Conservation (phyloP, 306 rosid species). For the Pterocarpus macrocarpus region DNA sequence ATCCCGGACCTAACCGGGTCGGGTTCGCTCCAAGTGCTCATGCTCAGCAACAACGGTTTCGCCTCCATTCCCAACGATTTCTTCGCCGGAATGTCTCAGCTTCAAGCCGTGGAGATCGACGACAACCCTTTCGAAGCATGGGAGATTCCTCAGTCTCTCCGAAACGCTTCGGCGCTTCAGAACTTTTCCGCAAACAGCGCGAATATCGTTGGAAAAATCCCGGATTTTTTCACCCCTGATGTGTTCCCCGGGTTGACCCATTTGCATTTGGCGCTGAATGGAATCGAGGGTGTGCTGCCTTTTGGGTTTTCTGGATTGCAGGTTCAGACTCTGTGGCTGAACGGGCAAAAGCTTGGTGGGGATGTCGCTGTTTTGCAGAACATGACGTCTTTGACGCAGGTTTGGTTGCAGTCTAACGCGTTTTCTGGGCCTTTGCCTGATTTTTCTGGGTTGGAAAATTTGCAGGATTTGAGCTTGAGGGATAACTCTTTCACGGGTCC, state of each 20-base stretch:
- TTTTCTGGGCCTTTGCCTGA: constrained; percentile 71
- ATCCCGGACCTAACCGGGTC: constrained; percentile 59
- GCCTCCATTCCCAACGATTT: constrained; percentile 61
- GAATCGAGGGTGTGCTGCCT: constrained; percentile 62
- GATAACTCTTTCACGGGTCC: constrained; percentile 73
- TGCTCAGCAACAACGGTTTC: constrained; percentile 62
- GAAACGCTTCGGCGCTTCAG: constrained; percentile 56
- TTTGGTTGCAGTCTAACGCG: constrained; percentile 69
- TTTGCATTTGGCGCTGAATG: constrained; percentile 69
- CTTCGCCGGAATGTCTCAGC: constrained; percentile 62
- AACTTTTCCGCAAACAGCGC: constrained; percentile 72
- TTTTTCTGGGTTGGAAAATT: constrained; percentile 55
- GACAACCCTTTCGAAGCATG: constrained; percentile 65
- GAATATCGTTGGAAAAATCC: constrained; percentile 60
- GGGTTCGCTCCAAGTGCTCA: constrained; percentile 51
- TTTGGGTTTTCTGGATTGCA: constrained; percentile 54
- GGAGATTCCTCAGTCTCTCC: constrained; percentile 62
- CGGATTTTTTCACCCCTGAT: constrained; percentile 54
- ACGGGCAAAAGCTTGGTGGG: constrained; percentile 72
- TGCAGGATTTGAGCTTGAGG: constrained; percentile 64
- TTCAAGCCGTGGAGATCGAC: constrained; percentile 65
- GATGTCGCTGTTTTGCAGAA: constrained; percentile 58
- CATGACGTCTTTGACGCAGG: constrained; percentile 64
- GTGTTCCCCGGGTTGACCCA: constrained; percentile 50
- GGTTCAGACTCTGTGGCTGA: constrained; percentile 69